Evolutionary conservation across 106 monocot genomes (phyloP), one percentile per base, ranked within the genome.

Genomic region (Dactylorhiza incarnata): DNA sequence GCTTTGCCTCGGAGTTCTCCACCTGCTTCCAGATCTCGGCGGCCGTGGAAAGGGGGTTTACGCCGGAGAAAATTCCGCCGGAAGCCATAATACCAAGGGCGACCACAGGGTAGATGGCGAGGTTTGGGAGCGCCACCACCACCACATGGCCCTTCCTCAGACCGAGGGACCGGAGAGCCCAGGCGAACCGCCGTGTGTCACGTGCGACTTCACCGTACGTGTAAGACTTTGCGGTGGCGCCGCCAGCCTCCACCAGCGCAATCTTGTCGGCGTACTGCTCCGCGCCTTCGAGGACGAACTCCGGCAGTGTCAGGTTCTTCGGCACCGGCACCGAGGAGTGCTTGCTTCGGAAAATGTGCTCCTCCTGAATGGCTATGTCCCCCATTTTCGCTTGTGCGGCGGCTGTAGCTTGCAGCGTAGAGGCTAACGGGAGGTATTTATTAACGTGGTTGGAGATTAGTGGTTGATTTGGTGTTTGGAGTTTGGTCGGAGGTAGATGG

Each of bases 61-160:
- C 89, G 15, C 93, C 93, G 12, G 95, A 97, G 82, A 97, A 97
- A 29, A 97, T 87, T 15, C 90, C 93, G 6, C 96, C 95, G 5
- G 93, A 90, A 0, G 85, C 76, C 96, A 97, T 93, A 12, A 97
- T 83, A 9, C 93, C 96, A 10, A 96, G 87, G 13, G 82, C 82
- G 1, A 96, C 83, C 10, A 91, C 86, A 0, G 96, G 96, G 53
- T 96, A 96, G n/a, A 91, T 44, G 14, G 87, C 87, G 1, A 87
- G 73, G 73, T 97, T 97, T 4, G 93, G 93, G 26, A 97, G 93
- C 10, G 77, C 85, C 45, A 97, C 96, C 29, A 89, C 84, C 49
- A 93, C 91, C 22, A 93, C 93, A 6, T 91, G 80, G 25, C 95
- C 95, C 75, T 90, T 92, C 70, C 89, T 67, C 7, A 96, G 49